These are phyloP conservation scores for Fraxinus sp. DNA, from an alignment of 305 asterid genomes.

Conservation along the genomic window DNA sequence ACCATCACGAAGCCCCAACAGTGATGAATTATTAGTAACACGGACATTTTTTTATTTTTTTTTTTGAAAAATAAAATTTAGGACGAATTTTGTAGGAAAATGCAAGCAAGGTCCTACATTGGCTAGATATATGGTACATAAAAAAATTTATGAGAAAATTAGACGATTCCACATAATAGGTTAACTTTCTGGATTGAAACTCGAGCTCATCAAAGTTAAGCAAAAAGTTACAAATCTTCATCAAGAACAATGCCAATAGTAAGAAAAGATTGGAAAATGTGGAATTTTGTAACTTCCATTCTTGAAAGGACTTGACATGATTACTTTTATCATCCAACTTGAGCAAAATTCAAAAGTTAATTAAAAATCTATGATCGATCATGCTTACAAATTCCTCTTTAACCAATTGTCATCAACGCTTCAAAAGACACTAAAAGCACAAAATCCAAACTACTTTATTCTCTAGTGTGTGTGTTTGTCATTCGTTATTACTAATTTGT, in stretches of 20 bases:
- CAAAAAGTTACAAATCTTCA: neutral
- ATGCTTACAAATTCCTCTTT: neutral
- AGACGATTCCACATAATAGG: too few relatives aligned
- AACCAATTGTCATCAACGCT: slow-evolving; percentile 8
- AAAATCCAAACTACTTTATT: slow-evolving; percentile 29
- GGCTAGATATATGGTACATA: too few relatives aligned
- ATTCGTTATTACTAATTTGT: neutral
- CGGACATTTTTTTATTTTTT: too few relatives aligned
- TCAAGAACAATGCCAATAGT: neutral
- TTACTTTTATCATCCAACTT: neutral
- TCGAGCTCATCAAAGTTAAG: neutral
- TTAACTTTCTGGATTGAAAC: too few relatives aligned
- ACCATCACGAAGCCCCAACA: neutral
- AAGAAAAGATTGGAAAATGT: neutral
- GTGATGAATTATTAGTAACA: neutral
- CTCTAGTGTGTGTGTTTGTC: neutral
- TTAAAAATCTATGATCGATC: slow-evolving; percentile 17
- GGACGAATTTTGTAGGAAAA: too few relatives aligned
- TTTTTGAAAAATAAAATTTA: too few relatives aligned
- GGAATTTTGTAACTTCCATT: neutral
- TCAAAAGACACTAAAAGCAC: slow-evolving; percentile 34
- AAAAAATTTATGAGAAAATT: neutral
- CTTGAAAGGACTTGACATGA: neutral
- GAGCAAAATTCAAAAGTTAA: slow-evolving; percentile 25
- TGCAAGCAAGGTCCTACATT: too few relatives aligned